Conservation (phyloP, 2,329 filamentous ascomycete genomes). For the Graphilbum fragrans region DNA sequence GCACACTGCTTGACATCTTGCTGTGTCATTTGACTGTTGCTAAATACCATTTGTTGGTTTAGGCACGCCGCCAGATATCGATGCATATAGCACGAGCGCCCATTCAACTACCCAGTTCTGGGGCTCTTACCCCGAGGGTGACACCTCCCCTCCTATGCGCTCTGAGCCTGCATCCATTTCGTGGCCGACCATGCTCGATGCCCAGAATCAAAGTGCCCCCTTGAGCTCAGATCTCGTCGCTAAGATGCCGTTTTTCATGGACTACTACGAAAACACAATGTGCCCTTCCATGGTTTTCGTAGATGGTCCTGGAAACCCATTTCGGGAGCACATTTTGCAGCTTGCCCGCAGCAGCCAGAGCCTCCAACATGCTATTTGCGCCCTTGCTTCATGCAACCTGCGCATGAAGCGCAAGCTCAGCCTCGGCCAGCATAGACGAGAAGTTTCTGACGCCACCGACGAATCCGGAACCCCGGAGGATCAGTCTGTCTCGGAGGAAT, state of each 20-base stretch:
- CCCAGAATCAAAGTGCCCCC: conserved; percentile 27
- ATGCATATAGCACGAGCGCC: conserved; percentile 37
- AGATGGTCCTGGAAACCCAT: conserved; percentile 77
- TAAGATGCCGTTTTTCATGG: conserved; percentile 78
- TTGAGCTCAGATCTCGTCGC: conserved; percentile 54
- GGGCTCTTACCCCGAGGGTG: conserved; percentile 33
- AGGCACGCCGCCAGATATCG: conserved; percentile 31
- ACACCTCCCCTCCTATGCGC: conserved; percentile 25
- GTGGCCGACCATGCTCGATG: conserved; percentile 34
- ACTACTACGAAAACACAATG: conserved; percentile 89
- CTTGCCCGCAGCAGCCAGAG: conserved; percentile 68
- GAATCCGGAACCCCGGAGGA: conserved; percentile 22
- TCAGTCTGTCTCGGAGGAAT: conserved; percentile 63
- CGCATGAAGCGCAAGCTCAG: conserved; percentile 68
- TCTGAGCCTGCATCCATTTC: conserved; percentile 17
- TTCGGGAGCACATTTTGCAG: conserved; percentile 68
- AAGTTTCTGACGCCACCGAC: conserved; percentile 29
- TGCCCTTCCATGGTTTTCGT: conserved; percentile 86
- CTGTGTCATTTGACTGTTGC: neutral
- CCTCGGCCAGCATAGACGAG: conserved; percentile 41
- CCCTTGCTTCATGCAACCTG: conserved; percentile 77
- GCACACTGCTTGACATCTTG: neutral
- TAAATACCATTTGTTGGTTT: neutral
- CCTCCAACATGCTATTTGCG: conserved; percentile 86
- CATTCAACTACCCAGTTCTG: conserved; percentile 35